Conservation (phyloP, 345 rosid species). For the Dipteronia sinensis region DNA sequence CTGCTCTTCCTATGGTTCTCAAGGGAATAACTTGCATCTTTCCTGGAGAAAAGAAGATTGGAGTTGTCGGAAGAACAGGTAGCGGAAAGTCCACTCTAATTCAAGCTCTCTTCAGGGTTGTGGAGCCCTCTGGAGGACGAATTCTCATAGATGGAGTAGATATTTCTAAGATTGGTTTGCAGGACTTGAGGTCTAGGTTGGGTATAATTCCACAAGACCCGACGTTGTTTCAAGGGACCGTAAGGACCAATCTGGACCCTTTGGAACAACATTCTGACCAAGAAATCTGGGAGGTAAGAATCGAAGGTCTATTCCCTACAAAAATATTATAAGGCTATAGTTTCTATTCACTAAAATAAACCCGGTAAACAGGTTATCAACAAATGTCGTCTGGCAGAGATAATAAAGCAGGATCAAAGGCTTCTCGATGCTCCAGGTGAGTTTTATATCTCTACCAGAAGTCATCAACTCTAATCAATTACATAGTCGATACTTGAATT, state of each 20-base stretch:
- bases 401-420: constrained; percentile 52
- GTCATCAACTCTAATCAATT: background rate
- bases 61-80: constrained; percentile 91
- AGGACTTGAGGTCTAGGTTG: constrained; percentile 75
- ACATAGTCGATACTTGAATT: constrained; percentile 7
- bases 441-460: background rate
- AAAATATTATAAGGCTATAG: background rate
- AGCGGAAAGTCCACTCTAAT: constrained; percentile 91
- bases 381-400: constrained; percentile 59
- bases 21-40: constrained; percentile 66
- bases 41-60: constrained; percentile 69
- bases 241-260: constrained; percentile 85
- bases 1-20: constrained; percentile 59
- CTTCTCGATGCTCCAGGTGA: constrained; percentile 61
- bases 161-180: constrained; percentile 67
- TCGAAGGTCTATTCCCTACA: background rate
- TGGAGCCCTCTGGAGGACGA: constrained; percentile 74
- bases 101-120: constrained; percentile 80
- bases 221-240: constrained; percentile 79
- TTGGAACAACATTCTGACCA: constrained; percentile 67
- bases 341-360: background rate
- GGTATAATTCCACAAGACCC: constrained; percentile 93
- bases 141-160: constrained; percentile 80
- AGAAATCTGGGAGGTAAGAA: constrained; percentile 69
- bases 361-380: constrained; percentile 40